These are phyloP conservation scores for Sporothrix dimorphospora DNA, from an alignment of 2,329 filamentous ascomycete genomes.

Conservation along the genomic window DNA sequence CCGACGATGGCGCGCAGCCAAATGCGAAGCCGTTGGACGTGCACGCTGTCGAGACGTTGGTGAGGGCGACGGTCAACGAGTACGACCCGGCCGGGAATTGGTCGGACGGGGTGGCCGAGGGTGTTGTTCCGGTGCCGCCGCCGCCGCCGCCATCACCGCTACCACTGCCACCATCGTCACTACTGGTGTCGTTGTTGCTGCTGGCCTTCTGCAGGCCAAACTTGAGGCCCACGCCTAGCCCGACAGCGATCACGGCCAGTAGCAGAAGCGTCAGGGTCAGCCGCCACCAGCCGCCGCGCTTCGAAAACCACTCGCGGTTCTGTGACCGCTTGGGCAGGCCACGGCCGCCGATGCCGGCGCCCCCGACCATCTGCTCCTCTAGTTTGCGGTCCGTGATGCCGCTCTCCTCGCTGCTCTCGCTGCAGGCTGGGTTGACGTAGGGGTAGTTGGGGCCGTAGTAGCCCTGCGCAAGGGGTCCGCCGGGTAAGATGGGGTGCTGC, in stretches of 20 bases:
- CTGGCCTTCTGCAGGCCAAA: constrained; percentile 42
- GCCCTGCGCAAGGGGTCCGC: neutral
- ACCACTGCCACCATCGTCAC: neutral
- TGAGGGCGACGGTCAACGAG: constrained; percentile 61
- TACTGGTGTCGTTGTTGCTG: neutral
- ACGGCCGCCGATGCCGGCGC: neutral
- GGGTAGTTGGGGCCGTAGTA: constrained; percentile 15
- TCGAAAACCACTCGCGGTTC: constrained; percentile 33
- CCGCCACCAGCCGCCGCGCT: constrained; percentile 43
- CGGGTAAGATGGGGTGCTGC: neutral
- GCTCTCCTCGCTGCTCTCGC: constrained; percentile 31
- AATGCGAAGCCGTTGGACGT: constrained; percentile 62
- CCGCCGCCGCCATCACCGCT: neutral
- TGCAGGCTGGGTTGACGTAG: constrained; percentile 23
- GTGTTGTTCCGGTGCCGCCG: neutral
- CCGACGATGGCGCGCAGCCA: constrained; percentile 59
- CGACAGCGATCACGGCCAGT: constrained; percentile 42
- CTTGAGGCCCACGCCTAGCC: constrained; percentile 46
- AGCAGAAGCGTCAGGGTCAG: constrained; percentile 40
- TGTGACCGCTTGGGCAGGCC: neutral
- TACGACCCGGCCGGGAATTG: constrained; percentile 66
- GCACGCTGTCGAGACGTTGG: constrained; percentile 57
- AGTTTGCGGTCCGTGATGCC: constrained; percentile 20
- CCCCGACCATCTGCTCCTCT: neutral
- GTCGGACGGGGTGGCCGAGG: constrained; percentile 22